A percentile compares a stretch with the other conserved stretches of the same genome.
Conservation (phyloP, 2,329 filamentous ascomycete genomes). For the Acrocalymma vagum region DNA sequence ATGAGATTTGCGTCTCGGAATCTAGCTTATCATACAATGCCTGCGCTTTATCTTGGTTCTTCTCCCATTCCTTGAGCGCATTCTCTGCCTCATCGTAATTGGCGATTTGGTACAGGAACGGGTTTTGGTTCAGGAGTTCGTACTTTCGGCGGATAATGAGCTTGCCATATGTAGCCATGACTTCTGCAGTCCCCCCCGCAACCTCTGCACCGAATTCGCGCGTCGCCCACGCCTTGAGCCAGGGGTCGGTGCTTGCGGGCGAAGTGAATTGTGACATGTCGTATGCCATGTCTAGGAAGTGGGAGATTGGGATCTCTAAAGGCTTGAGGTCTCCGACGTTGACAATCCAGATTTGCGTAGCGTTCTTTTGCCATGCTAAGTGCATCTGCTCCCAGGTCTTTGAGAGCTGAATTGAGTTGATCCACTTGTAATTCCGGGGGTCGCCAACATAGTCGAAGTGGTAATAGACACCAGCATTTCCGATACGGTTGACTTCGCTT, state of each 20-base stretch:
- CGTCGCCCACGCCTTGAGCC: conserved; percentile 64
- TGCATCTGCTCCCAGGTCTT: conserved; percentile 72
- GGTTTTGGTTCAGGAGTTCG: conserved; percentile 63
- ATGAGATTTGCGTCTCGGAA: conserved; percentile 60
- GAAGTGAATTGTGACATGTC: conserved; percentile 64
- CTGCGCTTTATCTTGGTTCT: conserved; percentile 60
- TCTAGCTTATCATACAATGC: conserved; percentile 62
- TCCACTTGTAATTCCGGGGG: conserved; percentile 63
- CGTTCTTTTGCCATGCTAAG: conserved; percentile 64
- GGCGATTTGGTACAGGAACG: conserved; percentile 59
- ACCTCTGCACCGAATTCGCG: conserved; percentile 63
- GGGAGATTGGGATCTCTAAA: conserved; percentile 62
- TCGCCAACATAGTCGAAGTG: conserved; percentile 68
- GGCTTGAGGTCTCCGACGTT: conserved; percentile 72
- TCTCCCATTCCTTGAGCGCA: conserved; percentile 62
- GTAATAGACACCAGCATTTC: conserved; percentile 71
- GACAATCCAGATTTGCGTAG: conserved; percentile 69
- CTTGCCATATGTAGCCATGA: conserved; percentile 64
- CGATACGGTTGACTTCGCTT: conserved; percentile 63
- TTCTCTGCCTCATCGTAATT: conserved; percentile 69
- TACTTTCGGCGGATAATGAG: conserved; percentile 65
- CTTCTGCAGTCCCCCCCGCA: conserved; percentile 55
- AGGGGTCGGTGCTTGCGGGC: conserved; percentile 48
- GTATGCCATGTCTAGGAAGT: conserved; percentile 72
- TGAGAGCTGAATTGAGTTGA: conserved; percentile 69